phyloP scores from a whole-genome alignment of 1,284 basidiomycete species.

The Puccinia novopanici region DNA sequence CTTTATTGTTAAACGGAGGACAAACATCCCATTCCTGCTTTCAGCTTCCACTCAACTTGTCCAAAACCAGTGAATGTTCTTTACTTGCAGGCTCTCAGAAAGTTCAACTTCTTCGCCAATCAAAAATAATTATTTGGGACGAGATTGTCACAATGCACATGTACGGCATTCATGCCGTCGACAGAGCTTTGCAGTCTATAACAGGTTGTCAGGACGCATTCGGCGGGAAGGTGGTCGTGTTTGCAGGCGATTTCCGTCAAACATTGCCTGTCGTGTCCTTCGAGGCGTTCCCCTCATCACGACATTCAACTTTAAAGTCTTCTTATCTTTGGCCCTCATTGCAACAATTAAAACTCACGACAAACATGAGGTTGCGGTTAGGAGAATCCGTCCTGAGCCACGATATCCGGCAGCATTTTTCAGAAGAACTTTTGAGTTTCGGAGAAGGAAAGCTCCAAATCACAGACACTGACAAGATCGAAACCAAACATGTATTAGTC shows the following conservation, averaged over 20 bases:
- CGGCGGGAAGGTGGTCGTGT: not conserved
- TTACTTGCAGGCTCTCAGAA: no score
- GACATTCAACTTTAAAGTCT: not conserved
- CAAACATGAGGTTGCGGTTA: not conserved
- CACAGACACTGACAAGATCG: no score
- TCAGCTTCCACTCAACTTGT: not conserved
- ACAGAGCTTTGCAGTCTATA: not conserved
- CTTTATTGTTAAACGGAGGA: constrained; percentile 62
- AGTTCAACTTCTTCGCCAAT: not conserved
- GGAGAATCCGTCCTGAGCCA: no score
- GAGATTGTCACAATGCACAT: no score
- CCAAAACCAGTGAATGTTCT: constrained; percentile 56
- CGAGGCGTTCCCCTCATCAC: not conserved
- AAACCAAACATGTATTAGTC: no score
- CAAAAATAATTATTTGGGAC: not conserved
- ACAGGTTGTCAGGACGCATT: not conserved
- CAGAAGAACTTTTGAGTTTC: not conserved
- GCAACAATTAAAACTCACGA: not conserved
- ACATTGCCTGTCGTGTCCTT: not conserved
- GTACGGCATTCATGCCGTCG: not conserved
- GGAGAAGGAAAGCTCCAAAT: not conserved
- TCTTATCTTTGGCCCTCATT: not conserved
- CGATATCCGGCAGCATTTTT: not conserved
- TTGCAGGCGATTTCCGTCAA: constrained; percentile 28
- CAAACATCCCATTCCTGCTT: constrained; percentile 18